Conservation (phyloP, 306 rosid species). For the Cucumis hystrix region DNA sequence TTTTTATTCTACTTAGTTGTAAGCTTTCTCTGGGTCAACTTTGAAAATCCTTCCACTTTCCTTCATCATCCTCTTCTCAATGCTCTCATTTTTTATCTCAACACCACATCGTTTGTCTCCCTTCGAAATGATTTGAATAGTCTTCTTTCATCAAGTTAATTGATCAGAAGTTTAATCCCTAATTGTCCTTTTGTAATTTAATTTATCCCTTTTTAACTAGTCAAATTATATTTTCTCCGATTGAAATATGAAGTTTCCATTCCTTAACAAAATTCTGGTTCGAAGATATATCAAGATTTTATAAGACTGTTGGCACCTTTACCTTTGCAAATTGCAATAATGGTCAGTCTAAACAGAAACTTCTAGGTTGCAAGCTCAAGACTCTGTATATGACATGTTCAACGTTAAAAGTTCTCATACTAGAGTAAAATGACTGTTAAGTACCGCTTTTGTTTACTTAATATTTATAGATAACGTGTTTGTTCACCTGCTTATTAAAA, state of each 20-base stretch:
- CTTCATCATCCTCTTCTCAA: not conserved
- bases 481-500: conserved; percentile 12
- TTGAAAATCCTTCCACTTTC: not conserved
- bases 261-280: not conserved
- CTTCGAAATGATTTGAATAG: not conserved
- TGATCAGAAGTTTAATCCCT: not conserved
- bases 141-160: not conserved
- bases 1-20: not conserved
- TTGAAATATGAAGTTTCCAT: not conserved
- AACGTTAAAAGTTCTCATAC: not conserved
- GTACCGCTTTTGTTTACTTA: not conserved
- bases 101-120: not conserved
- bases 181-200: not conserved
- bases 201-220: not conserved
- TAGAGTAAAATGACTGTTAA: not conserved
- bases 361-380: not conserved
- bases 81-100: not conserved
- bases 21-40: not conserved
- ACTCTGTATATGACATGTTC: not conserved
- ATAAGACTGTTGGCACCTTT: not conserved
- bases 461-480: not conserved
- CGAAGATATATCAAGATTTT: not conserved
- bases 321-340: not conserved
- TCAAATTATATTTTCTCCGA: not conserved
- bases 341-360: not conserved